Evolutionary conservation across 2,329 filamentous ascomycete genomes (phyloP), one percentile per base, ranked within the genome.

Genomic region (Cladophialophora bantiana): DNA sequence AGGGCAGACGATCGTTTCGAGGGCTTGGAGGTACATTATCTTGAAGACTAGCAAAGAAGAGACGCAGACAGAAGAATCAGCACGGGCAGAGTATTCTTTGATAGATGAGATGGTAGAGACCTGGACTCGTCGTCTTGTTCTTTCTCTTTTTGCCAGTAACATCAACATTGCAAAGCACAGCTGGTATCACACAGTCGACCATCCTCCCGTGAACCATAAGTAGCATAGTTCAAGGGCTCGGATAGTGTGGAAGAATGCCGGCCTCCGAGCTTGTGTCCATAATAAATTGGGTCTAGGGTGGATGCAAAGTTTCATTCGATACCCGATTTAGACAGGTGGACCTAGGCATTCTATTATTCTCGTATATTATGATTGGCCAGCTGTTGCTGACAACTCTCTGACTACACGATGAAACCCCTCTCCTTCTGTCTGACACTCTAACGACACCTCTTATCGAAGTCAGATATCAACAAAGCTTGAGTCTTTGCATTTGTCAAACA

Each of bases 1-100:
- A 55, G 67, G 55, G 61, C 52, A 1, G 62, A 69, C 18, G 64
- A 48, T 9, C 56, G 67, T 18, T 48, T 70, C 38, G 67, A 69
- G 34, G 68, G 68, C 1, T 55, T 70, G 36, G 68, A 70, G 9
- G 45, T 50, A 1, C 18, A 12, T 4, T 50, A 50, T 31, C 15
- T 20, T 50, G 48, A 57, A n/a, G 38, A 50, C n/a, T 45, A 52
- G 48, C 13, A 52, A 18, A 34, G 32, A 42, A 18, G 26, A 18
- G 4, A 40, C 9, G 20, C 10, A 50, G 12, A 9, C 12, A 9
- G 42, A 18, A 12, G 10, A 45, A 45, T 45, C 6, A 9, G 42
- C 36, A 40, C 9, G 4, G 2, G 4, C 36, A 40, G 12, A 13
- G 13, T 13, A 40, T 13, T 13, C 13, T 40, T 18, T 18, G 42